Conservation (phyloP, 371 early-diverging fungal genomes). For the Batkoa obscura region DNA sequence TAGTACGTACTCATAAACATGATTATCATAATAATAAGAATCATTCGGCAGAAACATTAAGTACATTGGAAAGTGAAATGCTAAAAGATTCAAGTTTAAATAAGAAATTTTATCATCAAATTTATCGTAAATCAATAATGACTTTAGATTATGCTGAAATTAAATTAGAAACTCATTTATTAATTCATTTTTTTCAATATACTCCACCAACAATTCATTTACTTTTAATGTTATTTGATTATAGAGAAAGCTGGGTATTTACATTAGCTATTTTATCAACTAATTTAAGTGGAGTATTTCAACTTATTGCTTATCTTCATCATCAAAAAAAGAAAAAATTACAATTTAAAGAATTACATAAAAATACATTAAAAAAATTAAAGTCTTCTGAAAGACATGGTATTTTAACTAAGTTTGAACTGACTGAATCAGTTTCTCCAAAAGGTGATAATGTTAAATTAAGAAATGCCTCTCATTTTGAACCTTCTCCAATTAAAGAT, state of each 20-base stretch:
- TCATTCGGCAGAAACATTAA: background rate
- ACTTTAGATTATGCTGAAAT: background rate
- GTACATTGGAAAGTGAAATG: no score
- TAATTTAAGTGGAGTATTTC: conserved; percentile 3
- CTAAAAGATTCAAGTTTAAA: no score
- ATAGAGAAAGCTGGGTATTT: background rate
- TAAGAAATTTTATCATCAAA: no score
- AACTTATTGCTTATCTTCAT: background rate
- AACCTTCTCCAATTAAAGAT: no score
- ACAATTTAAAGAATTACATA: background rate
- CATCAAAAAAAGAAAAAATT: conserved; percentile 5
- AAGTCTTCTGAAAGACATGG: no score
- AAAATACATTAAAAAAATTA: no score
- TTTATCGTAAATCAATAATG: background rate
- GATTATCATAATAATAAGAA: background rate
- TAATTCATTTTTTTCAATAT: conserved; percentile 5
- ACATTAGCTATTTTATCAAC: conserved; percentile 2
- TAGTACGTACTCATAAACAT: background rate
- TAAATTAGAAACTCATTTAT: background rate
- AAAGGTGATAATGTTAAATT: no score
- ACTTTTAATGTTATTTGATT: background rate
- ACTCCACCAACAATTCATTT: conserved; percentile 3
- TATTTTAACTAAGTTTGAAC: no score
- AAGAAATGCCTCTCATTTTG: no score
- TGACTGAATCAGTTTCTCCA: no score